phyloP scores from a whole-genome alignment of 768 basidiomycete species.

The Ephemerocybe angulata region DNA sequence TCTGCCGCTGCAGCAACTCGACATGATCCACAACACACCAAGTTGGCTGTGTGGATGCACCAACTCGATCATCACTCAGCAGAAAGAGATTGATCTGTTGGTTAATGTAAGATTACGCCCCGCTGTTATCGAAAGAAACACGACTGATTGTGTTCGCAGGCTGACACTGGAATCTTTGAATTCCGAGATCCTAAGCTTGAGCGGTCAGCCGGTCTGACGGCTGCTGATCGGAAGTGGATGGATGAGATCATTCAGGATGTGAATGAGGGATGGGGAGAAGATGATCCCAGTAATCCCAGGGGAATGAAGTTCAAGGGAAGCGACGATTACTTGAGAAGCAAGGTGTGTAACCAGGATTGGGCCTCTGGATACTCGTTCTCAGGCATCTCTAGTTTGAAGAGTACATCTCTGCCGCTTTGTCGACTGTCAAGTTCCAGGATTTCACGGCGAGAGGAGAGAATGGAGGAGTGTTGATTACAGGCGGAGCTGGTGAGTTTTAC shows the following conservation, averaged over 20 bases:
- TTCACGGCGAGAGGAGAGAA: slow-evolving; percentile 71
- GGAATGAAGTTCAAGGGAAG: slow-evolving; percentile 88
- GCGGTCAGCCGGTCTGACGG: slow-evolving; percentile 71
- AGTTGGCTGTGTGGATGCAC: slow-evolving; percentile 95
- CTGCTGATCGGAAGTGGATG: slow-evolving; percentile 97
- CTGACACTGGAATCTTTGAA: slow-evolving; percentile 82
- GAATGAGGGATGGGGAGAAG: slow-evolving; percentile 72
- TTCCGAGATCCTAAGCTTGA: slow-evolving; percentile 83
- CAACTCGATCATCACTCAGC: slow-evolving; percentile 91
- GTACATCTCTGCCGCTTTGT: slow-evolving; percentile 84
- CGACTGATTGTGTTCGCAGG: slow-evolving; percentile 40
- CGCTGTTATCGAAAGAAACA: background rate
- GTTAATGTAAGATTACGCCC: slow-evolving; percentile 61
- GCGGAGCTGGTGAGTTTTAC: slow-evolving; percentile 46
- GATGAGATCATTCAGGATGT: slow-evolving; percentile 89
- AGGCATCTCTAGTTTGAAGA: slow-evolving; percentile 70
- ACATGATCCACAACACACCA: slow-evolving; percentile 72
- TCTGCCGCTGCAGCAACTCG: slow-evolving; percentile 90
- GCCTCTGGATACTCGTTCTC: background rate
- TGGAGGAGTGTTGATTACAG: slow-evolving; percentile 62
- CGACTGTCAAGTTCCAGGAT: slow-evolving; percentile 87
- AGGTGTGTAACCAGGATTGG: slow-evolving; percentile 42
- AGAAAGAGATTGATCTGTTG: slow-evolving; percentile 85
- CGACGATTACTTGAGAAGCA: slow-evolving; percentile 89
- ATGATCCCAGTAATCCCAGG: slow-evolving; percentile 50